A percentile compares a stretch with the other conserved stretches of the same genome.
Conservation (phyloP, 306 rosid species). For the Prunus mume region DNA sequence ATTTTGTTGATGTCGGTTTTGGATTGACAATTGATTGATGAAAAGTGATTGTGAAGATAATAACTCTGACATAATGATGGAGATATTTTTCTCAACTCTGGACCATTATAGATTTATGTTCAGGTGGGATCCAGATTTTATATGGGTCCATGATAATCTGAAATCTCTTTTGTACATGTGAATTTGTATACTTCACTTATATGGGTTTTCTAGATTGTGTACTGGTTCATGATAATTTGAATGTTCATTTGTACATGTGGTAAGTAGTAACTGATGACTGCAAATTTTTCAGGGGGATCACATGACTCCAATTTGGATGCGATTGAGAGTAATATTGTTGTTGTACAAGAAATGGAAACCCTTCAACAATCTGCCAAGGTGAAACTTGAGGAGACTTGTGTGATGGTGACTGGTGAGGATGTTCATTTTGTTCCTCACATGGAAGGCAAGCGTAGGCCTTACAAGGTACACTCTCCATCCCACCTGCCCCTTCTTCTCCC, state of each 20-base stretch:
- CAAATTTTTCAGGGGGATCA: conserved; percentile 33
- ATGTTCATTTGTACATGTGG: not conserved
- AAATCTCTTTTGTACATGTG: no score
- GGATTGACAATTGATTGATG: not conserved
- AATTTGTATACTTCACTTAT: not conserved
- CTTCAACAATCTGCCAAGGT: conserved; percentile 21
- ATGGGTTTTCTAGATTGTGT: not conserved
- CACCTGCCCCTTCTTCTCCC: not conserved
- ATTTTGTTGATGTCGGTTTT: not conserved
- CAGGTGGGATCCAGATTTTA: not conserved
- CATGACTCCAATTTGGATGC: conserved; percentile 30
- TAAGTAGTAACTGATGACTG: conserved; percentile 12
- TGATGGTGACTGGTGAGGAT: conserved; percentile 60
- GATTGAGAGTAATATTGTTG: conserved; percentile 20
- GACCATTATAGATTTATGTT: not conserved
- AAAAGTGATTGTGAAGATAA: not conserved
- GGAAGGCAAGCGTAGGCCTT: conserved; percentile 28
- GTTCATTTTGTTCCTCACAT: conserved; percentile 31
- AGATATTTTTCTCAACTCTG: not conserved
- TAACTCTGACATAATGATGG: not conserved
- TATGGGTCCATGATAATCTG: not conserved
- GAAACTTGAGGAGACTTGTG: conserved; percentile 69
- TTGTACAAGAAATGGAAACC: conserved; percentile 30
- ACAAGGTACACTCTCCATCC: conserved; percentile 46
- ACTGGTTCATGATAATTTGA: conserved; percentile 3